These are phyloP conservation scores for Irpex sp. DNA, from an alignment of 1,284 basidiomycete species.

Conservation along the genomic window DNA sequence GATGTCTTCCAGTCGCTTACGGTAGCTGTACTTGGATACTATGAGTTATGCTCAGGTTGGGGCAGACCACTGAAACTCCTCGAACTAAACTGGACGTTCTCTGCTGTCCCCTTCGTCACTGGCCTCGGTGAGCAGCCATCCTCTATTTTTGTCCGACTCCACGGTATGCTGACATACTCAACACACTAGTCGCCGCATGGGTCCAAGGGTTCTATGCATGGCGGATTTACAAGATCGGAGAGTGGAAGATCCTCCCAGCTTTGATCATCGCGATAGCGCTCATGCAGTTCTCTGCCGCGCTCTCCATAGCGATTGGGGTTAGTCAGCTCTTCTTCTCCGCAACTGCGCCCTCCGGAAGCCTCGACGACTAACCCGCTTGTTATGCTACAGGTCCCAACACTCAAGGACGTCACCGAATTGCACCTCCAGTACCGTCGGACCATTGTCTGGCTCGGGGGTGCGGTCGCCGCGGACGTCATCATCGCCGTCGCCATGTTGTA, in stretches of 20 bases:
- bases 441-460: conserved; percentile 23
- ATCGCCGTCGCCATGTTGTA: conserved; percentile 25
- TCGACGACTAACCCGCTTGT: not conserved
- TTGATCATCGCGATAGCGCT: conserved; percentile 5
- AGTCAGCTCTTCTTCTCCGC: not conserved
- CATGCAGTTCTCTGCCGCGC: conserved; percentile 7
- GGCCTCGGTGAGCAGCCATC: not conserved
- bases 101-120: not conserved
- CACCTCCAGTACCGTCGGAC: not conserved
- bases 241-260: conserved; percentile 7
- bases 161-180: not conserved
- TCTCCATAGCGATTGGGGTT: not conserved
- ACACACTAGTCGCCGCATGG: conserved; percentile 9
- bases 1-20: conserved; percentile 13
- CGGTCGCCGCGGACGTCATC: conserved; percentile 26
- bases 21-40: not conserved
- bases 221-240: conserved; percentile 12
- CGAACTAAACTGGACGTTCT: not conserved
- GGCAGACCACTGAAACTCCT: not conserved
- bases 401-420: not conserved
- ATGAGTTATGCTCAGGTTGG: not conserved
- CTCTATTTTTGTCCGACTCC: not conserved
- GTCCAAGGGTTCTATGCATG: conserved; percentile 15
- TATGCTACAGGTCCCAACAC: not conserved
- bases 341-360: not conserved